Evolutionary conservation across 768 basidiomycete genomes (phyloP), one percentile per base, ranked within the genome.

Genomic region (Mrakia gelida): DNA sequence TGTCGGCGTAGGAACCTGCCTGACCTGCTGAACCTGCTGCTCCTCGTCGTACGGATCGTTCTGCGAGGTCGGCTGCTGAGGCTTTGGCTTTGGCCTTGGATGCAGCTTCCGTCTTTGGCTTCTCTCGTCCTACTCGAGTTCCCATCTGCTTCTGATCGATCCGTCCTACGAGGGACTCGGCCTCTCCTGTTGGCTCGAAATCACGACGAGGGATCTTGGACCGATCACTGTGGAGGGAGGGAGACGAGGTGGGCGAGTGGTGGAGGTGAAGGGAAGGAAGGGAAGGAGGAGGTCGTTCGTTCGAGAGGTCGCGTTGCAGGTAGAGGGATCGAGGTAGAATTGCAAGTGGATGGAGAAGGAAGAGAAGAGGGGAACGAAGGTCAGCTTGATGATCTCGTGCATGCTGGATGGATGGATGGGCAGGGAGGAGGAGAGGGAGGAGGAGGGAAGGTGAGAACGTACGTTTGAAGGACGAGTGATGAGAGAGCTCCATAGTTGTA

Each of bases 401-500:
- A 1, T 10, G 26, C 28, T 28, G 41, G 61, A 49, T 38, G 62
- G 26, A 38, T 43, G 61, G 28, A 34, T 13, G 61, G 2, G 21
- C 10, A 30, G 15, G 49, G 16, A 3, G 32, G 18, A 28, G 45
- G 15, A 45, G 18, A 28, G 45, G 15, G 70, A 52, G 32, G 59
- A 52, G 32, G 62, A 21, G 26, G 26, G n/a, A 15, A 32, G 59
- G 71, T 18, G 52, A 11, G 45, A 56, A 83, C 82, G 81, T 77
- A 84, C 87, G 96, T 93, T n/a, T 92, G 95, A 82, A 98, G 88
- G 65, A 98, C 96, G 63, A 98, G 89, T 30, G 93, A 95, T 41
- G 94, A 94, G 83, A 98, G 95, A 75, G 93, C 93, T 67, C 92
- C 90, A 88, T 98, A 98, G 87, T 97, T 97, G 89, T 95, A 98